Evolutionary conservation across 805 yeast genomes (phyloP), one percentile per base, ranked within the genome.

Genomic region (Candida saitoana): DNA sequence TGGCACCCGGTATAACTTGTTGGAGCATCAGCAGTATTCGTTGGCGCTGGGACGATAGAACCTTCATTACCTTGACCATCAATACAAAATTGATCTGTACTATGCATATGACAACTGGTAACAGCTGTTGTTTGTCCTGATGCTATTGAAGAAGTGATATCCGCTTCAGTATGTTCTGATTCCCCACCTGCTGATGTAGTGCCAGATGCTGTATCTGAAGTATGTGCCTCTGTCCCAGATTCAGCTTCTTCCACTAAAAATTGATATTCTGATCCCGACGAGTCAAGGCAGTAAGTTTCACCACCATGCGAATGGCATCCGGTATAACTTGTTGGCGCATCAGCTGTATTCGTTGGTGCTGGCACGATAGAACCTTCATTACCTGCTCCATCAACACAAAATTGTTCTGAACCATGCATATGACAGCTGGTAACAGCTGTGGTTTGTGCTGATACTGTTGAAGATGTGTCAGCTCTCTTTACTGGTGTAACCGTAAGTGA

Each of bases 51-150:
- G 5, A 35, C 30, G 7, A 57, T 48, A 14, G 41, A 44, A 8
- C 62, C 60, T 44, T 55, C 60, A 29, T 38, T 39, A 2, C 62
- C 63, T 5, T 48, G 32, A 7, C 44, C 47, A 36, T 57, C 55
- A 9, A 50, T 25, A 40, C 63, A 58, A 38, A 32, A 51, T 15
- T 44, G 52, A 11, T 42, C 40, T 3, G 43, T 17, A 2, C 48
- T 59, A 45, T 53, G 60, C 35, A 51, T 43, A 39, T 56, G 59
- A 39, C 63, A 58, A 16, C 46, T 45, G 5, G 54, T 48, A 16
- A 51, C 43, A 5, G 41, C 31, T 8, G 41, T 36, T 3, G 18
- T 37, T 20, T 35, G 41, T 18, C 20, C 35, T 20, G 41, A 29
- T 9, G 16, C 6, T 6, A 14, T 9, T 29, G 32, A 29, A 14